Evolutionary conservation across 495 filamentous ascomycete species (phyloP).

Genomic region (Penicillium cinerascens): DNA sequence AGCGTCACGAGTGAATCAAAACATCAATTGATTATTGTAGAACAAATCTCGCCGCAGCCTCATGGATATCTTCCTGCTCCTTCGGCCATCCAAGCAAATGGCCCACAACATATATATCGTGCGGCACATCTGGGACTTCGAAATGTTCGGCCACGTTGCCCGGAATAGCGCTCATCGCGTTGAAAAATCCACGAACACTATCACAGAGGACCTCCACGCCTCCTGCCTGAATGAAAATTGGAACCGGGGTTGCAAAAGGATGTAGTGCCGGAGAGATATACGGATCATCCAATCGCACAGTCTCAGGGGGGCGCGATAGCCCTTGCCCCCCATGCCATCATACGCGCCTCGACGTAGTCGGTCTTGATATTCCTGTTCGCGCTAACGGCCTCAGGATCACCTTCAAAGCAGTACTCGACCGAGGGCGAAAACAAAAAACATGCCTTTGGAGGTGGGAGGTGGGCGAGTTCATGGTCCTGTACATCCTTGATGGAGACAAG

Average conservation of each 20-base stretch:
- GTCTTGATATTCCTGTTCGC: constrained; percentile 22
- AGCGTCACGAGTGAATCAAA: too few relatives aligned
- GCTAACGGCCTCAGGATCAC: constrained; percentile 3
- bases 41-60: constrained; percentile 31
- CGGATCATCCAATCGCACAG: constrained; percentile 13
- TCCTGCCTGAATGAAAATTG: constrained; percentile 31
- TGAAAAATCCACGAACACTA: constrained; percentile 22
- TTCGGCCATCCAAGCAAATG: constrained; percentile 23
- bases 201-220: constrained; percentile 33
- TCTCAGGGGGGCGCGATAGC: constrained; percentile 19
- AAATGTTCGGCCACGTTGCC: constrained; percentile 22
- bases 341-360: constrained; percentile 26
- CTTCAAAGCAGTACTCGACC: constrained; percentile 15
- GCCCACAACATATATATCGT: constrained; percentile 34
- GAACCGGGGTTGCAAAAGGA: constrained; percentile 29
- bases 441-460: constrained; percentile 13
- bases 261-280: constrained; percentile 28
- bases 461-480: background rate
- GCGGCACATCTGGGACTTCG: constrained; percentile 23
- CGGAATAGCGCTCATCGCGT: constrained; percentile 19
- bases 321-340: constrained; percentile 29
- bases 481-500: constrained; percentile 1
- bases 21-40: background rate
- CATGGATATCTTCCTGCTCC: constrained; percentile 18
- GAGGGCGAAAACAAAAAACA: constrained; percentile 35